Conservation (phyloP, 805 yeast species). For the Metschnikowia aberdeeniae region DNA sequence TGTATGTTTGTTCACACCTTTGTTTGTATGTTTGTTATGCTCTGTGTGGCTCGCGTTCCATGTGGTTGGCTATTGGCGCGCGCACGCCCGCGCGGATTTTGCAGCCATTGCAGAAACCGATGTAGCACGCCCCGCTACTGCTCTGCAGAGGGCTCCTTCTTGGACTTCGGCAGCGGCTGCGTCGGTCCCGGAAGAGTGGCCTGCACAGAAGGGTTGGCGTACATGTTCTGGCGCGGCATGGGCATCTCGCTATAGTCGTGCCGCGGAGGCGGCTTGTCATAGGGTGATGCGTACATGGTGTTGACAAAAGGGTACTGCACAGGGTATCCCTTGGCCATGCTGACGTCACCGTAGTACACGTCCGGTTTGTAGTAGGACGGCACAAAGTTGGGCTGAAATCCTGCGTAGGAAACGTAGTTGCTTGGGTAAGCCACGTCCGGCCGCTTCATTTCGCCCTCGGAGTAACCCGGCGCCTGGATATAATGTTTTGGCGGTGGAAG, state of each 20-base stretch:
- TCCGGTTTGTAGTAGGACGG: constrained; percentile 5
- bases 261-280: neutral
- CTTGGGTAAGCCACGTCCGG: neutral
- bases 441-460: neutral
- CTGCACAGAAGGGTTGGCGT: neutral
- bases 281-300: constrained; percentile 2
- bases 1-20: no score
- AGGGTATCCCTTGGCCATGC: constrained; percentile 1
- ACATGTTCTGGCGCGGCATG: neutral
- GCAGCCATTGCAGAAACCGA: constrained; percentile 1
- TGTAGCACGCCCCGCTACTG: no score
- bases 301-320: constrained; percentile 7
- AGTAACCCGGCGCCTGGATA: constrained; percentile 1
- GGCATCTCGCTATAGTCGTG: neutral
- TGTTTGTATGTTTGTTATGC: no score
- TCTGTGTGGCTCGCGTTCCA: no score
- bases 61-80: neutral
- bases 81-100: constrained; percentile 4
- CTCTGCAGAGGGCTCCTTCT: neutral
- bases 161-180: neutral
- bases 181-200: neutral
- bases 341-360: constrained; percentile 5
- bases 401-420: constrained; percentile 2
- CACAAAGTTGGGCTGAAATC: constrained; percentile 2
- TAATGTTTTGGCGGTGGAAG: constrained; percentile 5